Base-by-base conservation (phyloP, 2,329 filamentous ascomycete species). In the Penicillium sp. region DNA sequence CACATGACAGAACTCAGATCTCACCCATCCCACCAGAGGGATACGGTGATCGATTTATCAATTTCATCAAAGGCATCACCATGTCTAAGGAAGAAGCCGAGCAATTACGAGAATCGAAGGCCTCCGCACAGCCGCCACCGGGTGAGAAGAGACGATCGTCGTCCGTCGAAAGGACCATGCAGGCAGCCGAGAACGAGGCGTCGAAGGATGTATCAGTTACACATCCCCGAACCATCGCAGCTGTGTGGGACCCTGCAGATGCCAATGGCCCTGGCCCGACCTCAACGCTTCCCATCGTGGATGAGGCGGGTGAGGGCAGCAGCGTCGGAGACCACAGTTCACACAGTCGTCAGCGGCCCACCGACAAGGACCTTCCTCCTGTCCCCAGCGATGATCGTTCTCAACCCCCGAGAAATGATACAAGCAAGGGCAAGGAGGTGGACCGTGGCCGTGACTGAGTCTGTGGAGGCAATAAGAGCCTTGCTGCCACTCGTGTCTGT, bases 21-120 rank as follows among this genome's bases (percentile, higher is more conserved):
- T 97, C 91, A 0, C 89, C 93, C 2, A 84, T 97, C 20, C 87
- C 90, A 0, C 91, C 93, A 0, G 82, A 89, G 51, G 80, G 88
- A 47, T 98, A 98, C 61, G 93, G 93, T 23, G 89, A 97, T 48
- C 85, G 93, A 4, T 98, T 98, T 67, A 79, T 94, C 65, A 86
- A 87, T 56, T 98, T 98, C 67, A 90, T 98, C 63, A 84, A 85
- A 40, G 85, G 86, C 29, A 85, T 95, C 55, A 96, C 93, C 16
- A 94, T 90, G 81, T 93, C 89, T 1, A 78, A 80, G 11, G 91
- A 97, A 71, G 87, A 93, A 65, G 88, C 85, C 11, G 80, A 82
- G 35, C 77, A 85, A 36, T 56, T 55, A 35, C 56, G 58, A 29
- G 62, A 67, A 31, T 60, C 63, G 18, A 59, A 59, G 36, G 60